Base-by-base conservation (phyloP, 2,329 filamentous ascomycete species). In the Fusarium sp. region DNA sequence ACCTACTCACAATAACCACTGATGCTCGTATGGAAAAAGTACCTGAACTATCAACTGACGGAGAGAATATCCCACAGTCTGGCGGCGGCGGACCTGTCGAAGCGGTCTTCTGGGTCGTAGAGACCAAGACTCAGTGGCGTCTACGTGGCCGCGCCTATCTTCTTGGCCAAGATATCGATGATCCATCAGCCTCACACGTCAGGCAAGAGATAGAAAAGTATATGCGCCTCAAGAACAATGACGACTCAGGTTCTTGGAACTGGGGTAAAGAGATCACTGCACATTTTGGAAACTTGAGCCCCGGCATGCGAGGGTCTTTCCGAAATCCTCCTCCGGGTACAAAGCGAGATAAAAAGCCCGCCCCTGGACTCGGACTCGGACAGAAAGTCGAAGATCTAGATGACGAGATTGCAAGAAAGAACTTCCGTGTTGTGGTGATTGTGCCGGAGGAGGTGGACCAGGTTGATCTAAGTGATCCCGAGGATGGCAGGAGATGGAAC, bases 1-100 rank as follows among this genome's bases (percentile, higher is more conserved):
- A 98, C 73, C 84, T 95, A 75, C 88, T 92, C 7, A 92, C 92
- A 2, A 91, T 98, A 78, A 97, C 95, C 2, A 97, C 94, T 0
- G 96, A 98, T 80, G 89, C 89, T 14, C 89, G 95, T 49, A 97
- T 97, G 94, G 88, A 91, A 66, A 98, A 98, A 84, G 86, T 92
- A 1, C 84, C 85, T 6, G 92, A 98, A 81, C 82, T 98, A 7
- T 89, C 29, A 85, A 49, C 41, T 49, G 65, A 58, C 82, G 86
- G 41, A 82, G 84, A 76, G 84, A 85, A 44, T 4, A 27, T 64
- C 12, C 55, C 54, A 21, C 72, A 74, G 84, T 89, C 61, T 69
- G 90, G 90, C 15, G 87, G 91, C 39, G 90, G 94, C 42, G 90
- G 90, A 2, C 86, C 88, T 6, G 89, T 95, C n/a, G 95, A 98